These are phyloP conservation scores for Candida taoyuanica DNA, from an alignment of 805 yeast genomes.

Conservation along the genomic window DNA sequence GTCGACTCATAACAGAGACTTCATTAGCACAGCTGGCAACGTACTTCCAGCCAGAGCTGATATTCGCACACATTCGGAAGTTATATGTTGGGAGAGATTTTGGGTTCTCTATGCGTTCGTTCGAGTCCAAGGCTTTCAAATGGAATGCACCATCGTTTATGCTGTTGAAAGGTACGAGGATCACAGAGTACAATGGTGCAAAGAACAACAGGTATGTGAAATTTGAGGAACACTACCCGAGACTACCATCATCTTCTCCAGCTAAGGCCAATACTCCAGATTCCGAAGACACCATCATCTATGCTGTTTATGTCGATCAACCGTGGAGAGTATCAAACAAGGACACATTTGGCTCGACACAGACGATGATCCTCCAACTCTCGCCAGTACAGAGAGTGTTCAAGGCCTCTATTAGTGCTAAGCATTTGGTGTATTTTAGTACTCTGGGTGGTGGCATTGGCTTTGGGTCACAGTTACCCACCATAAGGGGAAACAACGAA, in stretches of 20 bases:
- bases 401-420: constrained; percentile 32
- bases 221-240: constrained; percentile 48
- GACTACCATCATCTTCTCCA: constrained; percentile 27
- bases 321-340: constrained; percentile 81
- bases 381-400: constrained; percentile 62
- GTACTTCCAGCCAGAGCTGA: constrained; percentile 34
- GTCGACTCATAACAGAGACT: constrained; percentile 34
- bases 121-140: constrained; percentile 64
- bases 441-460: constrained; percentile 80
- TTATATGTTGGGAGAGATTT: constrained; percentile 68
- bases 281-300: constrained; percentile 43
- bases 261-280: constrained; percentile 24
- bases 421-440: constrained; percentile 56
- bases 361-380: constrained; percentile 58
- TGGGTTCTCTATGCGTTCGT: constrained; percentile 85
- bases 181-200: constrained; percentile 14
- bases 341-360: constrained; percentile 61
- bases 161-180: constrained; percentile 53
- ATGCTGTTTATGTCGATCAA: constrained; percentile 57
- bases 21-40: constrained; percentile 39
- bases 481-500: constrained; percentile 36
- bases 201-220: constrained; percentile 44
- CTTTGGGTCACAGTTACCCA: constrained; percentile 69
- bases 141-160: constrained; percentile 87
- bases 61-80: constrained; percentile 47